Evolutionary conservation across 2,329 filamentous ascomycete genomes (phyloP).

Genomic region (Chaetomium olivaceum): DNA sequence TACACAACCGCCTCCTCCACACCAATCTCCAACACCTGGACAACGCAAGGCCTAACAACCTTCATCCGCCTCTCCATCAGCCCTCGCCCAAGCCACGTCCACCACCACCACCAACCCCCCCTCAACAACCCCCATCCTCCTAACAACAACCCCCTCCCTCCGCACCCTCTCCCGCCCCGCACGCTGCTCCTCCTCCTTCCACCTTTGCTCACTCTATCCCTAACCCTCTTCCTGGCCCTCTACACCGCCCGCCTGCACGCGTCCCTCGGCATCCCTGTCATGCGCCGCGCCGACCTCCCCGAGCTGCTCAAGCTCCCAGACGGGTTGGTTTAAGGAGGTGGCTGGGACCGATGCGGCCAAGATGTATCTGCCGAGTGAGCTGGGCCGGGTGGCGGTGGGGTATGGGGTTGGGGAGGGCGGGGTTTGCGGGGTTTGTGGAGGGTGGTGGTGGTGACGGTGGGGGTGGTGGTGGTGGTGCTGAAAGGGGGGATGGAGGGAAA

Average conservation of each 20-base stretch:
- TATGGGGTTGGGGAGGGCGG: constrained; percentile 28
- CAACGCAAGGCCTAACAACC: constrained; percentile 22
- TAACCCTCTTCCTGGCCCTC: background rate
- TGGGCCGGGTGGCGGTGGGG: constrained; percentile 21
- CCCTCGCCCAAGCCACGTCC: constrained; percentile 27
- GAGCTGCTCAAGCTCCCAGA: constrained; percentile 32
- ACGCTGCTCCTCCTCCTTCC: constrained; percentile 25
- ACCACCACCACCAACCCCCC: background rate
- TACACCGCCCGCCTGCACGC: constrained; percentile 19
- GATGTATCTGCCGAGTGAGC: constrained; percentile 27
- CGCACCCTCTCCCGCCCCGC: constrained; percentile 15
- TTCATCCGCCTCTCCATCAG: constrained; percentile 31
- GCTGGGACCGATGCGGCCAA: constrained; percentile 27
- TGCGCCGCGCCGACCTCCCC: constrained; percentile 20
- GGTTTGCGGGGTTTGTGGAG: constrained; percentile 18
- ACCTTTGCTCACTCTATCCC: constrained; percentile 7
- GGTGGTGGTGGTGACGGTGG: constrained; percentile 25
- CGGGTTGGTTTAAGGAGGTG: constrained; percentile 21
- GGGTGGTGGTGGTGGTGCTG: background rate
- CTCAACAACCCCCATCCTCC: background rate
- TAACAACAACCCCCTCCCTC: background rate
- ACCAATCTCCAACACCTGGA: constrained; percentile 26
- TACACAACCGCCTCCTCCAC: constrained; percentile 20
- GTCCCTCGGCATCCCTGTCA: constrained; percentile 25
- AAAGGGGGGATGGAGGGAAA: background rate